Evolutionary conservation across 108 stramenopile species (phyloP).

Genomic region (Mediolabrus comicus): DNA sequence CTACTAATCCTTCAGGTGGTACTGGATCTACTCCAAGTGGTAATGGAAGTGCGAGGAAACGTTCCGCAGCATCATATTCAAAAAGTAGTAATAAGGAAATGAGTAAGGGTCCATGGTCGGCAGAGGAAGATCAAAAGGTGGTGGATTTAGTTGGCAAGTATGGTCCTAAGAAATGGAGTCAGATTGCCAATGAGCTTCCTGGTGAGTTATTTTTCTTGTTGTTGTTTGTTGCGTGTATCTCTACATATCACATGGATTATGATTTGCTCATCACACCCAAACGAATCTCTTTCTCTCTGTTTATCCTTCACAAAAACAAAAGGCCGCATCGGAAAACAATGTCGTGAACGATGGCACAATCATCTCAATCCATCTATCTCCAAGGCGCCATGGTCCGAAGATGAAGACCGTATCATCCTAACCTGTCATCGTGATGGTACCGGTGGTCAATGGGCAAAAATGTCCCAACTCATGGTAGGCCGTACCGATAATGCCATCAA

Average conservation of each 20-base stretch:
- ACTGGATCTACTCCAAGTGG: not conserved
- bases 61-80: not conserved
- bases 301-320: constrained; percentile 37
- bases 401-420: constrained; percentile 89
- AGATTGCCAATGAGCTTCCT: constrained; percentile 71
- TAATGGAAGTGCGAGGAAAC: not conserved
- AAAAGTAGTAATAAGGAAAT: not conserved
- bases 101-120: constrained; percentile 52
- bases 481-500: constrained; percentile 98
- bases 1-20: not conserved
- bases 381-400: constrained; percentile 84
- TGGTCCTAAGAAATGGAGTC: constrained; percentile 84
- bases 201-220: constrained; percentile 47
- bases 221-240: constrained; percentile 69
- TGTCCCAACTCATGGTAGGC: constrained; percentile 84
- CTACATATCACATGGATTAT: constrained; percentile 43
- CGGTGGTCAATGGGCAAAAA: constrained; percentile 95
- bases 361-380: constrained; percentile 94
- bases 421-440: constrained; percentile 60
- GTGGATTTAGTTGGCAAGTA: constrained; percentile 47
- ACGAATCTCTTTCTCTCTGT: constrained; percentile 70
- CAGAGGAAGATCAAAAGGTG: constrained; percentile 64
- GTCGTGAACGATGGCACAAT: constrained; percentile 99
- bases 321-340: constrained; percentile 97
- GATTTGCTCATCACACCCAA: constrained; percentile 27